These are phyloP conservation scores for Monoraphidium neglectum DNA, from an alignment of 139 green algal genomes.

Conservation along the genomic window DNA sequence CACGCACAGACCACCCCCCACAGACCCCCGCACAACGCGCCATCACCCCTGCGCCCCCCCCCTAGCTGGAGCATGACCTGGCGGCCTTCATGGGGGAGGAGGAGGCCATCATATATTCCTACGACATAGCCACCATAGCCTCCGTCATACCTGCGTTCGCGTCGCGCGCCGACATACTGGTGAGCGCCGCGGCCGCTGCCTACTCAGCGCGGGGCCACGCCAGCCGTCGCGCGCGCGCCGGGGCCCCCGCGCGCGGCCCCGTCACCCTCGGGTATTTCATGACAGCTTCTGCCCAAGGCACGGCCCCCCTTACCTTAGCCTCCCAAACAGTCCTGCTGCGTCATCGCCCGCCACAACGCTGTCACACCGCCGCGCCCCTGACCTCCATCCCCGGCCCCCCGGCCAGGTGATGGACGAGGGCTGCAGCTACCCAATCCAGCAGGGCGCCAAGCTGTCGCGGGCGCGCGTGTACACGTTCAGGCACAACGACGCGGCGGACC, in stretches of 20 bases:
- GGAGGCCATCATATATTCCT: slow-evolving; percentile 94
- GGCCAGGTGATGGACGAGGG: slow-evolving; percentile 15
- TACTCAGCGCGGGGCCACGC: too few species aligned
- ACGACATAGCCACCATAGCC: slow-evolving; percentile 90
- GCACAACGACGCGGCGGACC: slow-evolving; percentile 94
- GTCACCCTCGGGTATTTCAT: too few species aligned
- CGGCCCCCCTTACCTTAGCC: too few species aligned
- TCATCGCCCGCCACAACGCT: too few species aligned
- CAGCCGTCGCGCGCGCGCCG: too few species aligned
- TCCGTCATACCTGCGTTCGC: slow-evolving; percentile 94
- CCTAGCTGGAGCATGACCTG: slow-evolving; percentile 60
- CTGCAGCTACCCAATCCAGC: slow-evolving; percentile 82
- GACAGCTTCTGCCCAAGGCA: too few species aligned
- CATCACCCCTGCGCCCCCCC: background rate
- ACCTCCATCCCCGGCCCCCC: background rate
- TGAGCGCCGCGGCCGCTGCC: slow-evolving; percentile 38
- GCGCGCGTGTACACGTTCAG: slow-evolving; percentile 82
- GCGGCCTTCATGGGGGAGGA: slow-evolving; percentile 80
- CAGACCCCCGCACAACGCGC: background rate
- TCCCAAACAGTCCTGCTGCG: too few species aligned
- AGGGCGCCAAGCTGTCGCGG: slow-evolving; percentile 67
- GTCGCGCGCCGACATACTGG: slow-evolving; percentile 87
- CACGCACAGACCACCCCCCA: too few species aligned
- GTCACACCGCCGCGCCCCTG: background rate
- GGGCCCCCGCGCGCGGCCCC: too few species aligned